Evolutionary conservation across 164 flowering plant genomes (phyloP).

Genomic region (Sextonia rubra): DNA sequence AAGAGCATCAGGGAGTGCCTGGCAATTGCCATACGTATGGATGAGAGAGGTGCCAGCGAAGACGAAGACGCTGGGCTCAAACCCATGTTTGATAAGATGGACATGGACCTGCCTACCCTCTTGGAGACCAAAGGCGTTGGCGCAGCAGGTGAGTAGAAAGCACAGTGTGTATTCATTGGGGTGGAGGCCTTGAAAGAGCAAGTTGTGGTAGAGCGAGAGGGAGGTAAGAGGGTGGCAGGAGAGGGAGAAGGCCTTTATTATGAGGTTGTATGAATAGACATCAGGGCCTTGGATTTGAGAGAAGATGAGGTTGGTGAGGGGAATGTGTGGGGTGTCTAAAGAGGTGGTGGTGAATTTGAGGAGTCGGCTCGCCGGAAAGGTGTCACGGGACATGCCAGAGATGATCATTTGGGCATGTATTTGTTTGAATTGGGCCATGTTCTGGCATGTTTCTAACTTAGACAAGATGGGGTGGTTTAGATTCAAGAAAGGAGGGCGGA

Average conservation of each 20-base stretch:
- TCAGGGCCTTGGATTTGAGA: slow-evolving; percentile 18
- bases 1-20: not conserved
- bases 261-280: slow-evolving; percentile 17
- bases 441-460: slow-evolving; percentile 13
- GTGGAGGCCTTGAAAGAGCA: slow-evolving; percentile 14
- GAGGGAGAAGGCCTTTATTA: slow-evolving; percentile 15
- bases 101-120: slow-evolving; percentile 19
- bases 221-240: slow-evolving; percentile 8
- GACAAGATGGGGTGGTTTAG: slow-evolving; percentile 18
- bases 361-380: slow-evolving; percentile 18
- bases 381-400: slow-evolving; percentile 12
- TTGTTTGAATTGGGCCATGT: slow-evolving; percentile 19
- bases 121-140: slow-evolving; percentile 7
- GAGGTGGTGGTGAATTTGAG: slow-evolving; percentile 8
- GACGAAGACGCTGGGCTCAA: slow-evolving; percentile 8
- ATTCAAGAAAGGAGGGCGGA: slow-evolving; percentile 6
- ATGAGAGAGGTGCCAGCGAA: slow-evolving; percentile 16
- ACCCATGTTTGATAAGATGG: slow-evolving; percentile 16
- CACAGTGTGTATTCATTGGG: slow-evolving; percentile 26
- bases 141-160: slow-evolving; percentile 22
- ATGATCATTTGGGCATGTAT: slow-evolving; percentile 18
- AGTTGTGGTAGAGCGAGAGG: slow-evolving; percentile 9
- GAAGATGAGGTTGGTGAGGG: slow-evolving; percentile 13
- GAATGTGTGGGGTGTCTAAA: slow-evolving; percentile 9
- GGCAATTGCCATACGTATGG: slow-evolving; percentile 19